These are phyloP conservation scores for Fomitopsis betulina DNA, from an alignment of 1,284 basidiomycete genomes.

Conservation along the genomic window DNA sequence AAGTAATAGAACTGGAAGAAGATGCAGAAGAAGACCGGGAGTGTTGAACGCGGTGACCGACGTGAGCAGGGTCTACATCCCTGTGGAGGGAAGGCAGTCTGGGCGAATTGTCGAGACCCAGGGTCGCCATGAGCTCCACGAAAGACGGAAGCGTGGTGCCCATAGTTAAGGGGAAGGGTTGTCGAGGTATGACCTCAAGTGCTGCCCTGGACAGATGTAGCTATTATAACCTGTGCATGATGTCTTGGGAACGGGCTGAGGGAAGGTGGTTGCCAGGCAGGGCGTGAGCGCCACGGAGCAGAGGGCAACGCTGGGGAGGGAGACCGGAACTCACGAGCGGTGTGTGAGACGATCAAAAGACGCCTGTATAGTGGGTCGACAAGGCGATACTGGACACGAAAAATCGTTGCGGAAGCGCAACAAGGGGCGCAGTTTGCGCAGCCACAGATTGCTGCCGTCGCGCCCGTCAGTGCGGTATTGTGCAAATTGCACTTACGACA, in stretches of 20 bases:
- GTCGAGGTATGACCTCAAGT: constrained; percentile 26
- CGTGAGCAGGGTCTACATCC: constrained; percentile 12
- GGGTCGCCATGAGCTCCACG: constrained; percentile 76
- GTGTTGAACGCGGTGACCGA: constrained; percentile 13
- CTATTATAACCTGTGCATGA: constrained; percentile 20
- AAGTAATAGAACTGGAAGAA: constrained; percentile 29
- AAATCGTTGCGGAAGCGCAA: not conserved
- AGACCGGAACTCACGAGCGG: not conserved
- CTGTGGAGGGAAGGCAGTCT: constrained; percentile 24
- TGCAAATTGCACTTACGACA: not conserved
- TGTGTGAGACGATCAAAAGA: constrained; percentile 12
- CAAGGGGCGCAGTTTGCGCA: constrained; percentile 3
- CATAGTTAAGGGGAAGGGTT: constrained; percentile 32
- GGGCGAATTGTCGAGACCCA: constrained; percentile 54
- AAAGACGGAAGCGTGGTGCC: constrained; percentile 70
- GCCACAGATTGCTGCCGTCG: not conserved
- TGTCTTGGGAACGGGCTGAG: constrained; percentile 27
- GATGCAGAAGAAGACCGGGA: constrained; percentile 37
- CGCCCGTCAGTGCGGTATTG: not conserved
- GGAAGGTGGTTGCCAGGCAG: constrained; percentile 27
- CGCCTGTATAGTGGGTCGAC: constrained; percentile 11
- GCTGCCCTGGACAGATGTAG: constrained; percentile 24
- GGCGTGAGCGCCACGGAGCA: constrained; percentile 8
- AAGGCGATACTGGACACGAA: constrained; percentile 8
- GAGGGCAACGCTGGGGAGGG: constrained; percentile 3